Base-by-base conservation (phyloP, 2,329 filamentous ascomycete species). In the Trichoderma citrinoviride region DNA sequence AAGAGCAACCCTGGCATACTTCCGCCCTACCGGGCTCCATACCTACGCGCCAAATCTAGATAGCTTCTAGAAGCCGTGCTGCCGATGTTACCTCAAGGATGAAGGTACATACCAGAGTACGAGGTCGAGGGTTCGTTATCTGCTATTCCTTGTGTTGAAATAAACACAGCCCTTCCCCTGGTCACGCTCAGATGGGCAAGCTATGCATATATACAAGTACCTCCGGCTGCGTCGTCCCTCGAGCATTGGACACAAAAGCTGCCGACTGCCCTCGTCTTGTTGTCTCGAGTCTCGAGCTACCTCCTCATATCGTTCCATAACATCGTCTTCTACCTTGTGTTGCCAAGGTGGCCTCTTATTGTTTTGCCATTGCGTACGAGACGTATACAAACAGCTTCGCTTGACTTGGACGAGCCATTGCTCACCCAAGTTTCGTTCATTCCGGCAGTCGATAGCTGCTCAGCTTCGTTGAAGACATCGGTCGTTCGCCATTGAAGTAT, bases 11-110 rank as follows among this genome's bases (percentile, higher is more conserved):
- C 40, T 33, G 37, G 21, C n/a, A 21, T 53, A 63, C 29, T 58
- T 62, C 64, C 53, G 58, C 53, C 53, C 58, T 66, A 53, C 58
- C 64, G 64, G 58, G 50, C 63, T 27, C 46, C 56, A 44, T 44
- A 27, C n/a, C n/a, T 37, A 23, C 49, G 10, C 58, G 40, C 49
- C 61, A 57, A 46, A 61, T 44, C 54, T 57, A 47, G 58, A 65
- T 27, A 50, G 54, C 55, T 66, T 66, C 65, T 55, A 65, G 65
- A 66, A 66, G 65, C 47, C 27, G 52, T 43, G 50, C 40, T 37
- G 40, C 40, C 29, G 40, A 52, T 44, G 47, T 33, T 41, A 46
- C 21, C 61, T 37, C 15, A 41, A 64, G 43, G 19, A 33, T 23
- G 23, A 25, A 43, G 21, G 60, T 41, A 40, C 25, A n/a, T n/a